These are phyloP conservation scores for Hypoxylon sp. DNA, from an alignment of 2,329 filamentous ascomycete species.

Conservation along the genomic window DNA sequence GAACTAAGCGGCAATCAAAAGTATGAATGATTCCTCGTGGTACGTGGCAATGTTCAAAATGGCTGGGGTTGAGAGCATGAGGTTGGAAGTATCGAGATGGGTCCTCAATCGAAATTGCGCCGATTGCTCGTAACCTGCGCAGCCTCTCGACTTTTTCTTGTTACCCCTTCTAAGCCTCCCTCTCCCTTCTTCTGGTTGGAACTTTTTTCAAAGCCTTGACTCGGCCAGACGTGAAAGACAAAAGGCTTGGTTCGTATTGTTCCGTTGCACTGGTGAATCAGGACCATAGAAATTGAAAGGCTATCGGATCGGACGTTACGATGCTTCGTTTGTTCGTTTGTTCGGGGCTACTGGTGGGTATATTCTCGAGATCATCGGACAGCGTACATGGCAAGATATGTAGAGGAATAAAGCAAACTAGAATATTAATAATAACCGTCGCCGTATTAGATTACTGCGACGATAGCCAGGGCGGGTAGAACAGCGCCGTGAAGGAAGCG, in stretches of 20 bases:
- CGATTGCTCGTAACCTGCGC: constrained; percentile 37
- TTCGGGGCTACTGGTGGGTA: constrained; percentile 25
- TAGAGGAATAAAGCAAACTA: constrained; percentile 13
- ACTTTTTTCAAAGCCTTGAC: constrained; percentile 2
- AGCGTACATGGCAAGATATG: constrained; percentile 8
- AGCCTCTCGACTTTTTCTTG: constrained; percentile 43
- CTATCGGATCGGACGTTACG: constrained; percentile 39
- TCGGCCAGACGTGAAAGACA: constrained; percentile 9
- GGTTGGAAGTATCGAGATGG: constrained; percentile 44
- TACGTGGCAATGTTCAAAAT: constrained; percentile 40
- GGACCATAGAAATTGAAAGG: constrained; percentile 35
- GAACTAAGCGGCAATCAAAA: constrained; percentile 27
- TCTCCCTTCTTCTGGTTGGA: constrained; percentile 28
- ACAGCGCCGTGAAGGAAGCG: constrained; percentile 20
- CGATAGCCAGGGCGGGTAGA: constrained; percentile 14
- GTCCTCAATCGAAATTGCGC: constrained; percentile 39
- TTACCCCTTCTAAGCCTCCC: constrained; percentile 29
- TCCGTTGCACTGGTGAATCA: constrained; percentile 28
- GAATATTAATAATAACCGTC: constrained; percentile 15
- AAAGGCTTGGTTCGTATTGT: constrained; percentile 15
- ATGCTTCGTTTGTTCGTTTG: constrained; percentile 41
- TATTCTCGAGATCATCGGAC: constrained; percentile 29
- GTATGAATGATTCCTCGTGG: constrained; percentile 33
- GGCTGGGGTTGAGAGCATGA: constrained; percentile 48
- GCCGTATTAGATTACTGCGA: constrained; percentile 14